phyloP scores from a whole-genome alignment of 129 eudicot species.

The Solidago caesia region DNA sequence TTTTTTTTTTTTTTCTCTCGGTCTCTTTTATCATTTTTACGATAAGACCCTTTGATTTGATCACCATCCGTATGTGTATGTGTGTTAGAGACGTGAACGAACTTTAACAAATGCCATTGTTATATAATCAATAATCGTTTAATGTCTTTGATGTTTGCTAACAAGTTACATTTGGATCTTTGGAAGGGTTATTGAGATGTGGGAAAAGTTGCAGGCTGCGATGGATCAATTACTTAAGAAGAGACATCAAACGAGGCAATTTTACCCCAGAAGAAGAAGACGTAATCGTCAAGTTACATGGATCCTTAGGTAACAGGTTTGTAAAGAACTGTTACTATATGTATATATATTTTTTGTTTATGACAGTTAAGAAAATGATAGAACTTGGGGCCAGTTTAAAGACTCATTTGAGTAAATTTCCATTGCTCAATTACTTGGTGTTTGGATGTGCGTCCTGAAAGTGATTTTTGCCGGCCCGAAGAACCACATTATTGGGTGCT shows the following conservation, averaged over 20 bases:
- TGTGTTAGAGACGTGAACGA: neutral
- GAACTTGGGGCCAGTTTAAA: too few relatives aligned
- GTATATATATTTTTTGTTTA: too few relatives aligned
- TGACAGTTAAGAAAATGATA: too few relatives aligned
- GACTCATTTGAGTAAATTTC: too few relatives aligned
- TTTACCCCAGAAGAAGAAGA: conserved; percentile 55
- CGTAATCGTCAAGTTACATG: conserved; percentile 52
- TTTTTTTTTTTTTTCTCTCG: too few relatives aligned
- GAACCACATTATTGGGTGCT: too few relatives aligned
- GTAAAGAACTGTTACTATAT: conserved; percentile 34
- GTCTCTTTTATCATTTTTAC: too few relatives aligned
- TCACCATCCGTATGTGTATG: too few relatives aligned
- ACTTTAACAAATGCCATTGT: neutral
- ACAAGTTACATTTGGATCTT: neutral
- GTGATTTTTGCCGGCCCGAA: too few relatives aligned
- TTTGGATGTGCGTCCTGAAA: too few relatives aligned
- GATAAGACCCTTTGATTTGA: too few relatives aligned
- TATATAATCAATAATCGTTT: neutral
- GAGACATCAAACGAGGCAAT: conserved; percentile 70
- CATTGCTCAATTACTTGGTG: too few relatives aligned
- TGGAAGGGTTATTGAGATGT: conserved; percentile 61
- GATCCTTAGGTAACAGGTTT: conserved; percentile 63
- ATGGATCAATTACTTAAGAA: conserved; percentile 76
- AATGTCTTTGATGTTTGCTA: neutral
- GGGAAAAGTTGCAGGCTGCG: conserved; percentile 80